These are phyloP conservation scores for Neurospora crassa DNA, from an alignment of 2,329 filamentous ascomycete species.

Conservation along the genomic window DNA sequence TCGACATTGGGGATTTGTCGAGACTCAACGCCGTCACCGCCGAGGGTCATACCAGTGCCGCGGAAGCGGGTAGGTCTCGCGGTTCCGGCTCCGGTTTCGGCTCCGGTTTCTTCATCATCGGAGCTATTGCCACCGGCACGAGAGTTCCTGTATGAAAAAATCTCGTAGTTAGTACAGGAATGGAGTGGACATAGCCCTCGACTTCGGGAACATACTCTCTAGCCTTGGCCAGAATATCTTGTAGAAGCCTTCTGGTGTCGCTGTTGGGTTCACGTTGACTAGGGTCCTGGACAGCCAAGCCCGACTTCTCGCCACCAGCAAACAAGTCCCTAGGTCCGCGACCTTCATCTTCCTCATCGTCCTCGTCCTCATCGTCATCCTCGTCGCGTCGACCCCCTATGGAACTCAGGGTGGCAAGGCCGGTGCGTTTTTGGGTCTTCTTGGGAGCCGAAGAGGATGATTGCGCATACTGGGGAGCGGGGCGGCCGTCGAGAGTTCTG, in stretches of 20 bases:
- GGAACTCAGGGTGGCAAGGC: slow-evolving; percentile 52
- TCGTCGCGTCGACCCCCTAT: slow-evolving; percentile 45
- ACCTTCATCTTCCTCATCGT: slow-evolving; percentile 45
- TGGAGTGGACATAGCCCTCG: neutral
- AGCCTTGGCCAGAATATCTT: slow-evolving; percentile 55
- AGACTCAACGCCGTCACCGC: slow-evolving; percentile 66
- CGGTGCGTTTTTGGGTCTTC: slow-evolving; percentile 43
- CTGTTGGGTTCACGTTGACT: slow-evolving; percentile 27
- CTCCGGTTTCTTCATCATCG: slow-evolving; percentile 26
- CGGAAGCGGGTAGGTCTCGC: slow-evolving; percentile 47
- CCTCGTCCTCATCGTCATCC: slow-evolving; percentile 51
- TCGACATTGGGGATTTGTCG: slow-evolving; percentile 49
- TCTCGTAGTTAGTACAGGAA: neutral
- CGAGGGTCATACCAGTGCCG: slow-evolving; percentile 65
- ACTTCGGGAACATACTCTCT: slow-evolving; percentile 37
- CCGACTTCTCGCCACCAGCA: slow-evolving; percentile 78
- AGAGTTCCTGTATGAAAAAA: neutral
- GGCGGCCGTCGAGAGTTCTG: slow-evolving; percentile 53
- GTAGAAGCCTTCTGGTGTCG: slow-evolving; percentile 47
- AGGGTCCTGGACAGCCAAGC: slow-evolving; percentile 57
- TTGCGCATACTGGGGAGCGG: slow-evolving; percentile 35
- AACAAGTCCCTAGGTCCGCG: slow-evolving; percentile 61
- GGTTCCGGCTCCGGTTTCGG: slow-evolving; percentile 37
- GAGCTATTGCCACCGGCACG: neutral
- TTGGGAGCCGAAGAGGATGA: slow-evolving; percentile 27